Percentiles rank a stretch among this genome's conserved stretches.
phyloP scores from a whole-genome alignment of 208 protist species.

The Herpetomonas samuelpessoai region DNA sequence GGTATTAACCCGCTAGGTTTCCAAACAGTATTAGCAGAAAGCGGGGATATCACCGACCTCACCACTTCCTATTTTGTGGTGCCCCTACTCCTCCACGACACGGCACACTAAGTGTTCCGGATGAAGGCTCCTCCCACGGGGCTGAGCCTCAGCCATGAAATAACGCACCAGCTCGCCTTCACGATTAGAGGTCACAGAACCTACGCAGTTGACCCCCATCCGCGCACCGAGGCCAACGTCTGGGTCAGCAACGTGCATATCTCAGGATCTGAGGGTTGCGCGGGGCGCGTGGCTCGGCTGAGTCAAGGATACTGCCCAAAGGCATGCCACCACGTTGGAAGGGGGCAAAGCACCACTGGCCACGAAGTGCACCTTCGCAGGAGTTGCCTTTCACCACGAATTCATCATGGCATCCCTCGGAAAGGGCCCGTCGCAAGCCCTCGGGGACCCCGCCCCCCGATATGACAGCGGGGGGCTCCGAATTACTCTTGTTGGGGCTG shows the following conservation, averaged over 20 bases:
- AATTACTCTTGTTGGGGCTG: background rate
- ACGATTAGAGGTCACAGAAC: background rate
- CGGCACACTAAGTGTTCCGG: background rate
- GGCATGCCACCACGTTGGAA: background rate
- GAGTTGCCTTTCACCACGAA: background rate
- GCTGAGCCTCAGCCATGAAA: background rate
- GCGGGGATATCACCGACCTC: slow-evolving; percentile 12
- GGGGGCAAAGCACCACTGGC: background rate
- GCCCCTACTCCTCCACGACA: background rate
- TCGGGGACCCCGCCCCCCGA: no score
- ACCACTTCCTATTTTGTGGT: slow-evolving; percentile 19
- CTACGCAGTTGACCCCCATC: background rate
- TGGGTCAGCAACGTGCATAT: slow-evolving; percentile 4
- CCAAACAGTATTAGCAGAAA: slow-evolving; percentile 9
- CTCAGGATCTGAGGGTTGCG: background rate
- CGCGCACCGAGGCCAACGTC: background rate
- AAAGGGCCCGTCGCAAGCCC: no score
- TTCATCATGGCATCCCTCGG: background rate
- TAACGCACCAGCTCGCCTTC: slow-evolving; percentile 5
- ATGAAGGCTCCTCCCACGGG: background rate
- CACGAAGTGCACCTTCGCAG: background rate
- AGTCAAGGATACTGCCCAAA: background rate
- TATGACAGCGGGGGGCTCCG: background rate
- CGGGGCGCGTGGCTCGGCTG: background rate
- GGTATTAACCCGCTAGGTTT: slow-evolving; percentile 3